Base-by-base conservation (phyloP, 345 rosid genomes). In the Syzygium grande region DNA sequence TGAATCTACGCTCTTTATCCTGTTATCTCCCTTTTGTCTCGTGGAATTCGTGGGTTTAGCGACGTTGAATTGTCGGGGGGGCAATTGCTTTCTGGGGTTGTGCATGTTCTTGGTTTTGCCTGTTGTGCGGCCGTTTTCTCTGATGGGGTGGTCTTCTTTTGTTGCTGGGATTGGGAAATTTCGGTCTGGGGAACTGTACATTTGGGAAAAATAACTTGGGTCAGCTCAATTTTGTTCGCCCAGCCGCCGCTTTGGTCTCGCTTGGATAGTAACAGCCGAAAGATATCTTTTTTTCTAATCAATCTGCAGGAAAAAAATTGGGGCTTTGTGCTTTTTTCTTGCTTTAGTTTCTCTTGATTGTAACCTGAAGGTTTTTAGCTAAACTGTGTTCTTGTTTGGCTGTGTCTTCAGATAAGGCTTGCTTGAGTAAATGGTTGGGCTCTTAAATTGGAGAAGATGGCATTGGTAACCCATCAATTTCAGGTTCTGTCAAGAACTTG, bases 381-480 rank as follows among this genome's bases (percentile, higher is more conserved):
- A 84, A 73, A 19, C 7, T 22, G 52, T 54, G 83, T 65, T 88
- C 68, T 63, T 84, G 22, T 25, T 86, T 77, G 88, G 86, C 85
- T n/a, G 88, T 61, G 84, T 86, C 89, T 30, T 90, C 88, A 89
- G 86, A 88, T 90, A 86, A 90, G 92, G 93, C 86, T 80, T 88
- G 88, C 80, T 89, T 85, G 93, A 90, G 92, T 96, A 93, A 89
- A 97, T 97, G 98, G 89, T 91, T 86, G 80, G 90, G 90, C 90
- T 94, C 93, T 90, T 91, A 85, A 88, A 91, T 89, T 90, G 92
- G 91, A 88, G 94, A 94, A 86, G 90, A 97, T 96, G 98, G 95
- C 94, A 90, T 93, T 97, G 94, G 96, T 94, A 89, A 96, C 98
- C 91, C 95, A 97, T 92, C 97, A 94, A 59, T 91, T 96, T 91